Evolutionary conservation across 306 rosid genomes (phyloP).

Genomic region (Vigna radiata): DNA sequence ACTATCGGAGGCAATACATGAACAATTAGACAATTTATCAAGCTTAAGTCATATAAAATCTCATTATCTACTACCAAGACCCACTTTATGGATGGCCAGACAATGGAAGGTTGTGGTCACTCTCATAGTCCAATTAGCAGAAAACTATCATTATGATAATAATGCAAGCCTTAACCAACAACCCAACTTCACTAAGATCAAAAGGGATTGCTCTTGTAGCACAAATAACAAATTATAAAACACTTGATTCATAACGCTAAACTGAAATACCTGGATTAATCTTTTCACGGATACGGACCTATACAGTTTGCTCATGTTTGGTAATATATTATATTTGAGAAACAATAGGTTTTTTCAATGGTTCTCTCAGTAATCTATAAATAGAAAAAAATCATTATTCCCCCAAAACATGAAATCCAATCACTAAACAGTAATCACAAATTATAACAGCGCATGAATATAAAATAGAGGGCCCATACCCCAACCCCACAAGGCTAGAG

Average conservation of each 20-base stretch:
- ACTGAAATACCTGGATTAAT: slow-evolving; percentile 19
- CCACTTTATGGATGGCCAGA: slow-evolving; percentile 19
- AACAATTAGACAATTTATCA: not conserved
- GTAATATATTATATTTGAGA: not conserved
- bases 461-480: slow-evolving; percentile 6
- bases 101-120: not conserved
- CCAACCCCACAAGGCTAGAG: slow-evolving; percentile 20
- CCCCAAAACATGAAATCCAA: not conserved
- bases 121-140: not conserved
- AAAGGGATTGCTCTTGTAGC: not conserved
- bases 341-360: not conserved
- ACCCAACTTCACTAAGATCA: slow-evolving; percentile 16
- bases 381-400: not conserved
- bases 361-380: not conserved
- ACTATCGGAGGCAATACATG: not conserved
- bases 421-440: not conserved
- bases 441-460: not conserved
- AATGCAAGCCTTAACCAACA: slow-evolving; percentile 10
- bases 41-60: not conserved
- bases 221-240: slow-evolving; percentile 24
- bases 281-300: slow-evolving; percentile 1
- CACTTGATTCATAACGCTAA: slow-evolving; percentile 1
- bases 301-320: not conserved
- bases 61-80: slow-evolving; percentile 9
- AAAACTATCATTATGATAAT: not conserved